These are phyloP conservation scores for Debaryomycetaceae sp. DNA, from an alignment of 1,139 yeast species.

Conservation along the genomic window DNA sequence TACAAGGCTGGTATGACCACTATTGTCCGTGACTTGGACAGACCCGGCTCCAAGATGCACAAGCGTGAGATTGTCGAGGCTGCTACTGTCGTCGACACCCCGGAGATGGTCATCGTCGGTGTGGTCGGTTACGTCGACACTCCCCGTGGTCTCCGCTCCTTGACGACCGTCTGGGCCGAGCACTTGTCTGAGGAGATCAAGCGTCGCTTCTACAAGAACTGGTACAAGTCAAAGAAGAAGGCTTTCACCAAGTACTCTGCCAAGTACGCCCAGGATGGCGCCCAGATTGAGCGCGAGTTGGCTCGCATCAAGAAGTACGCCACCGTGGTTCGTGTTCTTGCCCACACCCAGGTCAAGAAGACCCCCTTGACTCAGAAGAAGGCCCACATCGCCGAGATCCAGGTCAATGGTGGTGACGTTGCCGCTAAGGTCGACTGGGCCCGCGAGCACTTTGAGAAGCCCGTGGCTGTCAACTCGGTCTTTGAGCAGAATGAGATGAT, in stretches of 20 bases:
- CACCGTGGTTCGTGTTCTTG: slow-evolving; percentile 96
- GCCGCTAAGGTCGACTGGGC: slow-evolving; percentile 99
- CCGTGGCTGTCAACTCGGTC: slow-evolving; percentile 89
- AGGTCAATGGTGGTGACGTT: slow-evolving; percentile 98
- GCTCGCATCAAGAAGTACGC: slow-evolving; percentile 99
- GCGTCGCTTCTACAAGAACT: slow-evolving; percentile 99
- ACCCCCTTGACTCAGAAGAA: slow-evolving; percentile 98
- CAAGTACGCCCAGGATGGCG: slow-evolving; percentile 90
- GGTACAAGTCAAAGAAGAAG: slow-evolving; percentile 99
- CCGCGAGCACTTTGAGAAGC: slow-evolving; percentile 97
- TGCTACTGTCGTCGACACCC: slow-evolving; percentile 98
- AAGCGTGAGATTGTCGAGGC: slow-evolving; percentile 99
- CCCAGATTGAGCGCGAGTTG: slow-evolving; percentile 88
- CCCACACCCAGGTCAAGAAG: slow-evolving; percentile 99
- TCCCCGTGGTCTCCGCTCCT: slow-evolving; percentile 99
- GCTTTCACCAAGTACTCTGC: slow-evolving; percentile 99
- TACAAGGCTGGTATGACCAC: slow-evolving; percentile 99
- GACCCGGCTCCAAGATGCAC: slow-evolving; percentile 99
- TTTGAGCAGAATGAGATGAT: slow-evolving; percentile 98
- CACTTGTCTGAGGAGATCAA: slow-evolving; percentile 98
- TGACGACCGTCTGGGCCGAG: slow-evolving; percentile 99
- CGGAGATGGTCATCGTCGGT: slow-evolving; percentile 98
- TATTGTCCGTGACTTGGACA: slow-evolving; percentile 98
- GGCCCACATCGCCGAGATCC: slow-evolving; percentile 99
- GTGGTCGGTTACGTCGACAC: slow-evolving; percentile 99